Evolutionary conservation across 306 rosid species (phyloP).

Genomic region (Quercus parvula): DNA sequence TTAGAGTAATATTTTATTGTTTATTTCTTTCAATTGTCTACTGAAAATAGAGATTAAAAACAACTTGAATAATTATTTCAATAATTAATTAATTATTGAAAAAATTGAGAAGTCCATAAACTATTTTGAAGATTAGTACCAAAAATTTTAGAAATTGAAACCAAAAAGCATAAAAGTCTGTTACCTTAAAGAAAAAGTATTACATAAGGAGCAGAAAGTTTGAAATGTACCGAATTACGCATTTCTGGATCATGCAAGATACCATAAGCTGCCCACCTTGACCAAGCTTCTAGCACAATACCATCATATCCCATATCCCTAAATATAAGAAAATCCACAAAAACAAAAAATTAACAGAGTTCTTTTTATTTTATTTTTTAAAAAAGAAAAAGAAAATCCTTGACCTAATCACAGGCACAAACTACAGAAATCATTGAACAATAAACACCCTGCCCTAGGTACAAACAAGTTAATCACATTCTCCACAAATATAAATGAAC

Average conservation of each 20-base stretch:
- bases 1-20: background rate
- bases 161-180: conserved; percentile 13
- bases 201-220: conserved; percentile 3
- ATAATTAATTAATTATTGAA: too few species aligned
- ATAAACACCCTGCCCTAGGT: background rate
- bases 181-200: background rate
- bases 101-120: background rate
- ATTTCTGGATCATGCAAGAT: conserved; percentile 68
- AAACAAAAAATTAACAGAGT: background rate
- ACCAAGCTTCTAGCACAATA: conserved; percentile 93
- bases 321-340: conserved; percentile 18
- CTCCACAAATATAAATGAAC: too few species aligned
- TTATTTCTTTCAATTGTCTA: background rate
- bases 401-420: conserved; percentile 1
- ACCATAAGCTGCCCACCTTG: conserved; percentile 89
- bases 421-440: conserved; percentile 5
- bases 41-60: background rate
- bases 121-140: background rate
- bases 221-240: conserved; percentile 61
- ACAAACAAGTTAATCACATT: background rate
- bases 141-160: background rate
- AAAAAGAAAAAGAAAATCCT: background rate
- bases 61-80: too few species aligned
- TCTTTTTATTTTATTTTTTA: too few species aligned
- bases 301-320: conserved; percentile 99